Evolutionary conservation across 1,284 basidiomycete species (phyloP), one percentile per base, ranked within the genome.

Genomic region (Cutaneotrichosporon dermatis): DNA sequence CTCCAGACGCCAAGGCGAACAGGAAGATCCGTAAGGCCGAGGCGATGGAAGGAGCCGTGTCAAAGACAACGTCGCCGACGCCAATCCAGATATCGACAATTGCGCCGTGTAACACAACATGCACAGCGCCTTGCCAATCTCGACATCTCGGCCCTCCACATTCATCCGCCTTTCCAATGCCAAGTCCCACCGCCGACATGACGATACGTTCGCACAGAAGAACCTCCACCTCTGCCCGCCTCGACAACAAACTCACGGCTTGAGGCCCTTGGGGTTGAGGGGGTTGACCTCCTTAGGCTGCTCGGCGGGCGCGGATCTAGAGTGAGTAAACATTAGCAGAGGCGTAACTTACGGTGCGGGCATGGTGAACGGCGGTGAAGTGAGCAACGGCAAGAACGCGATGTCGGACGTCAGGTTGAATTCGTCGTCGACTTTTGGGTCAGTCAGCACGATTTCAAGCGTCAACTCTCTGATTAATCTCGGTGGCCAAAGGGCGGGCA

Each of bases 181-280:
- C 48, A 50, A 50, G 34, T 11, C 34, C 35, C 13, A 8, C 12
- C 48, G 12, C 33, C 11, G 35, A 5, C 35, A 7, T 34, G 4
- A 36, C 6, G 35, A 13, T 12, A 50, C n/a, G 35, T 37, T 7
- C 8, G 34, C 48, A 13, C 9, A 10, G 15, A 10, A 11, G 8
- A 11, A 44, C n/a, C 43, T 37, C 34, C n/a, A 6, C 35, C 25
- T 9, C 25, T 25, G 25, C 25, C 25, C 25, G 25, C 25, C 25
- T 25, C 25, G 25, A 25, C 25, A 25, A 25, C 25, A 25, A 3
- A 83, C 89, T 68, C 75, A 95, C 92, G 93, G 90, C 76, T 95
- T 95, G 64, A 95, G 82, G 13, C 92, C 92, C 70, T 90, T 76
- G 0, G 93, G 93, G 74, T 96, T 97, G 62, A 92, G 79, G 9